These are phyloP conservation scores for Eustoma russellianum DNA, from an alignment of 257 asterid species.

Conservation along the genomic window DNA sequence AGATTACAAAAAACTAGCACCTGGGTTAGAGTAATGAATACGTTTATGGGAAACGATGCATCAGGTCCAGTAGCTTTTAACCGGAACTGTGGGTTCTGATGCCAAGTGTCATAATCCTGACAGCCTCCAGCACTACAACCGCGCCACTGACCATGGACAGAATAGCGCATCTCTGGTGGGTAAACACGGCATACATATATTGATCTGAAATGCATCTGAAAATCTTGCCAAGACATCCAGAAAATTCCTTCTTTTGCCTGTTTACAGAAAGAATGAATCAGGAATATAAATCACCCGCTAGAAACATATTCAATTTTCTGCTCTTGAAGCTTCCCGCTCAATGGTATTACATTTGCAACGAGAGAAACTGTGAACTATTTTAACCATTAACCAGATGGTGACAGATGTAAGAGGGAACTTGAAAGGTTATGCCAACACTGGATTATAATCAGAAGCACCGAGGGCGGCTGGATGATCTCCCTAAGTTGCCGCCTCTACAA, in stretches of 20 bases:
- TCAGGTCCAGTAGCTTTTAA: conserved; percentile 83
- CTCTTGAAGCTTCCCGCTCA: too few species aligned
- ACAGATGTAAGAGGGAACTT: too few species aligned
- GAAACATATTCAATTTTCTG: too few species aligned
- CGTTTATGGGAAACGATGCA: conserved; percentile 89
- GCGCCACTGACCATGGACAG: conserved; percentile 96
- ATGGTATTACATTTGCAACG: too few species aligned
- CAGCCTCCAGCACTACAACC: conserved; percentile 98
- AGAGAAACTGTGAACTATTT: too few species aligned
- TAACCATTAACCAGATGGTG: too few species aligned
- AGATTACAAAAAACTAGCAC: conserved; percentile 16
- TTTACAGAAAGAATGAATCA: not conserved
- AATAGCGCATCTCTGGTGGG: conserved; percentile 96
- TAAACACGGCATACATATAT: conserved; percentile 97
- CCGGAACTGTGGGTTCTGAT: conserved; percentile 96
- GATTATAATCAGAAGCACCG: too few species aligned
- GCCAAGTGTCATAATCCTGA: conserved; percentile 99
- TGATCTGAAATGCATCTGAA: conserved; percentile 94
- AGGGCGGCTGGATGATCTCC: too few species aligned
- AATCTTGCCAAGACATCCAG: conserved; percentile 99
- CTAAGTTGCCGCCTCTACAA: too few species aligned
- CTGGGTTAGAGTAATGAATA: conserved; percentile 95
- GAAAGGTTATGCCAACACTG: too few species aligned
- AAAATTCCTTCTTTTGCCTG: conserved; percentile 97
- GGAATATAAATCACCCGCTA: too few species aligned